Evolutionary conservation across 176 grass and related monocot genomes (phyloP).

Genomic region (Olyra latifolia): DNA sequence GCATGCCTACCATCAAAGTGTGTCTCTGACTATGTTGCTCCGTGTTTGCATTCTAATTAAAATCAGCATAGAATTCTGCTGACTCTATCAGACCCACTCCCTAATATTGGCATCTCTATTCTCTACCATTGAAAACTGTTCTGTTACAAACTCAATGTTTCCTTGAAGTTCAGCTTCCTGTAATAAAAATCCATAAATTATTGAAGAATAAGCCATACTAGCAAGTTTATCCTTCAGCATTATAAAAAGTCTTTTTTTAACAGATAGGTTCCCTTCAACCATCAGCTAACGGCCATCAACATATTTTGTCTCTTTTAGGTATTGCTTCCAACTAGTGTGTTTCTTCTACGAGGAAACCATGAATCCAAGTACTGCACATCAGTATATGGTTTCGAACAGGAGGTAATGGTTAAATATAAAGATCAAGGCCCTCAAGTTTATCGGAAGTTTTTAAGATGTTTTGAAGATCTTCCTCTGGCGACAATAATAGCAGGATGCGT

Average conservation of each 20-base stretch:
- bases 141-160: background rate
- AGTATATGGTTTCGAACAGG: constrained; percentile 90
- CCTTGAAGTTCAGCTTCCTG: background rate
- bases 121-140: background rate
- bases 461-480: constrained; percentile 93
- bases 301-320: constrained; percentile 44
- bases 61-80: background rate
- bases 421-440: constrained; percentile 80
- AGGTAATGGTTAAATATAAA: constrained; percentile 85
- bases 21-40: background rate
- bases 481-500: constrained; percentile 86
- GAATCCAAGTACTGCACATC: constrained; percentile 99
- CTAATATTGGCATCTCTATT: background rate
- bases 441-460: constrained; percentile 90
- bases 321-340: constrained; percentile 66
- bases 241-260: background rate
- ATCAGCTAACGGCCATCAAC: background rate
- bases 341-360: constrained; percentile 89
- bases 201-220: background rate
- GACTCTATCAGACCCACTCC: background rate
- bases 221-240: background rate
- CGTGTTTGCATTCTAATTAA: background rate
- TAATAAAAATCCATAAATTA: background rate
- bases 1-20: background rate
- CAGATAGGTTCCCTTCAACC: background rate